Percentiles rank a stretch among this genome's conserved stretches.
These are phyloP conservation scores for Alternaria brassicae DNA, from an alignment of 2,329 filamentous ascomycete species.

Conservation along the genomic window DNA sequence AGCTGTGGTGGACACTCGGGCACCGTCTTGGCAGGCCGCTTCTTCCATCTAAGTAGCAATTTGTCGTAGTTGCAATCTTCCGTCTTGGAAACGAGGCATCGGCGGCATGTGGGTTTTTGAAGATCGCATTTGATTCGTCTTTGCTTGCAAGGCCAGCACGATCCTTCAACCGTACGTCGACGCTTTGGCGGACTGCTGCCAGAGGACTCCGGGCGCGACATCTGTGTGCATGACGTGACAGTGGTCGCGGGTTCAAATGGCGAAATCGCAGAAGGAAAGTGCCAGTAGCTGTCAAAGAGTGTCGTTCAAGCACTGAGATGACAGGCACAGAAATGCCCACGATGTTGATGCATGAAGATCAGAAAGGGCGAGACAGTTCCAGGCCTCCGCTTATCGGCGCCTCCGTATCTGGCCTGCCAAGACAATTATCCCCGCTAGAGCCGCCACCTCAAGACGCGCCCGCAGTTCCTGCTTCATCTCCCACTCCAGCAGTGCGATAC, in stretches of 20 bases:
- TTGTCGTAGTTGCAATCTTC: conserved; percentile 17
- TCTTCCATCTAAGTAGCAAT: conserved; percentile 14
- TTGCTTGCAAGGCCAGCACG: conserved; percentile 19
- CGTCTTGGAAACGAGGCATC: conserved; percentile 6
- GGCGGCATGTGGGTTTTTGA: conserved; percentile 11
- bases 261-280: background rate
- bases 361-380: conserved; percentile 4
- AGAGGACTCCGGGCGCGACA: conserved; percentile 16
- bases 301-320: background rate
- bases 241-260: background rate
- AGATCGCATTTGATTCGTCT: conserved; percentile 16
- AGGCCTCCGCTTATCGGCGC: background rate
- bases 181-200: conserved; percentile 16
- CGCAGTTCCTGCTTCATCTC: background rate
- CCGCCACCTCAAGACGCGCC: background rate
- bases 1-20: conserved; percentile 5
- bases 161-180: conserved; percentile 18
- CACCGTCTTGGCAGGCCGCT: conserved; percentile 16
- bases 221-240: conserved; percentile 19
- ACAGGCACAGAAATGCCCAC: background rate
- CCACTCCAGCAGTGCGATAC: background rate
- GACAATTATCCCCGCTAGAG: background rate
- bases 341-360: conserved; percentile 9
- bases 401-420: conserved; percentile 6
- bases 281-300: background rate